phyloP scores from a whole-genome alignment of 345 rosid species.

The Microthlaspi erraticum region DNA sequence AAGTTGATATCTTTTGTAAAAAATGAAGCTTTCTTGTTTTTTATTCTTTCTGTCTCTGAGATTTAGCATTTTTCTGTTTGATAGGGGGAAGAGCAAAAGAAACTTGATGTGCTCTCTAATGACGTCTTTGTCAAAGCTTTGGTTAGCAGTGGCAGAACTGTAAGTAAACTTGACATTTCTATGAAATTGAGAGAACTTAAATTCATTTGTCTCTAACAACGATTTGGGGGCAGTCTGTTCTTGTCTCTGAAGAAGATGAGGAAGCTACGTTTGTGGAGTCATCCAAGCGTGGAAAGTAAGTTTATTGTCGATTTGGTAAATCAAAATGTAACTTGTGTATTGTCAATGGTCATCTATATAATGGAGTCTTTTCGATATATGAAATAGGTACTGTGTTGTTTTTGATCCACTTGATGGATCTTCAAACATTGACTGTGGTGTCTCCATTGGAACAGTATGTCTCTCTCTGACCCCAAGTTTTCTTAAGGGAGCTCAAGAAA shows the following conservation, averaged over 20 bases:
- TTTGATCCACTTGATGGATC: constrained; percentile 99
- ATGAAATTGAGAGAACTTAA: not conserved
- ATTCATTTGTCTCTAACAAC: not conserved
- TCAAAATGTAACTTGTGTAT: constrained; percentile 1
- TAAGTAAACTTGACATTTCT: constrained; percentile 45
- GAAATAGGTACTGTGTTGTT: constrained; percentile 88
- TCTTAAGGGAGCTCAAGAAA: not conserved
- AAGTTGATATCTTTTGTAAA: constrained; percentile 35
- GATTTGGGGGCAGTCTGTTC: constrained; percentile 65
- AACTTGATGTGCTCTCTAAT: constrained; percentile 93
- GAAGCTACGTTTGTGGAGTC: constrained; percentile 87
- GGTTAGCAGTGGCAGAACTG: constrained; percentile 95
- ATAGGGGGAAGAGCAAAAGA: constrained; percentile 98
- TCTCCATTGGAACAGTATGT: constrained; percentile 93
- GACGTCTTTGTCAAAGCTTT: constrained; percentile 94
- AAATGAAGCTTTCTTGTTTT: not conserved
- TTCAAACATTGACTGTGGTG: constrained; percentile 97
- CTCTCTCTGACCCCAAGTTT: constrained; percentile 21
- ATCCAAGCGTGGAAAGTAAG: constrained; percentile 79
- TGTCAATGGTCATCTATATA: not conserved
- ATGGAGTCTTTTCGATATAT: not conserved
- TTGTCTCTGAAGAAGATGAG: constrained; percentile 97
- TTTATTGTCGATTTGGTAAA: not conserved
- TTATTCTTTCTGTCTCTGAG: constrained; percentile 3
- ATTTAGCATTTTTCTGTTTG: constrained; percentile 29